phyloP scores from a whole-genome alignment of 768 basidiomycete species.

The Xerocomellus intermedius region DNA sequence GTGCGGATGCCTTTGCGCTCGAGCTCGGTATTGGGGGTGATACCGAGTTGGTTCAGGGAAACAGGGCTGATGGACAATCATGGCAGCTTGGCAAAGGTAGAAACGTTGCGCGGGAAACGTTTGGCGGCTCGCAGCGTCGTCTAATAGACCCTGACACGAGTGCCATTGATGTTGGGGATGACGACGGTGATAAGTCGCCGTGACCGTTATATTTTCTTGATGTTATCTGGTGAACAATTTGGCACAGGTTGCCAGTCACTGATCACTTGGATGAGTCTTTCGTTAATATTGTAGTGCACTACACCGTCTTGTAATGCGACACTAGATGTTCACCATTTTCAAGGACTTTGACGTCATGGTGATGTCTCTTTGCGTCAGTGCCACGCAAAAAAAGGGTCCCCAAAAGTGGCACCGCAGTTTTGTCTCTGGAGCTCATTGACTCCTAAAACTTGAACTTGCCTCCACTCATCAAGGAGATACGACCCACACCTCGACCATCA shows the following conservation, averaged over 20 bases:
- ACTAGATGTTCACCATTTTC: no score
- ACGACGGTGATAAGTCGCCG: slow-evolving; percentile 10
- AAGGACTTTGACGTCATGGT: neutral
- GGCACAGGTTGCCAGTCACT: neutral
- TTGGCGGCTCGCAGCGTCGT: slow-evolving; percentile 26
- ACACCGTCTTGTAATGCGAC: neutral
- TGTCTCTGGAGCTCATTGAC: neutral
- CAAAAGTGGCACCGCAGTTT: no score
- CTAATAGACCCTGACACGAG: slow-evolving; percentile 1
- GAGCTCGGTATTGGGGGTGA: slow-evolving; percentile 51
- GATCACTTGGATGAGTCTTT: neutral
- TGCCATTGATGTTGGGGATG: slow-evolving; percentile 11
- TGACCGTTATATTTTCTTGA: neutral
- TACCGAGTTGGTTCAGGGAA: slow-evolving; percentile 46
- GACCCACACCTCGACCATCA: neutral
- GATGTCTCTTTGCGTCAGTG: no score
- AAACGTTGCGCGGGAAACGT: slow-evolving; percentile 47
- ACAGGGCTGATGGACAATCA: slow-evolving; percentile 36
- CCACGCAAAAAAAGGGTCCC: no score
- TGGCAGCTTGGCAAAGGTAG: slow-evolving; percentile 56
- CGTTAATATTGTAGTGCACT: neutral
- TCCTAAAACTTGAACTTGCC: slow-evolving; percentile 2
- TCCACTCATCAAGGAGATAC: neutral
- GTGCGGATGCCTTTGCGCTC: slow-evolving; percentile 60
- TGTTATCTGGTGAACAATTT: neutral